Base-by-base conservation (phyloP, 305 asterid species). In the Stenogyne calaminthoides region DNA sequence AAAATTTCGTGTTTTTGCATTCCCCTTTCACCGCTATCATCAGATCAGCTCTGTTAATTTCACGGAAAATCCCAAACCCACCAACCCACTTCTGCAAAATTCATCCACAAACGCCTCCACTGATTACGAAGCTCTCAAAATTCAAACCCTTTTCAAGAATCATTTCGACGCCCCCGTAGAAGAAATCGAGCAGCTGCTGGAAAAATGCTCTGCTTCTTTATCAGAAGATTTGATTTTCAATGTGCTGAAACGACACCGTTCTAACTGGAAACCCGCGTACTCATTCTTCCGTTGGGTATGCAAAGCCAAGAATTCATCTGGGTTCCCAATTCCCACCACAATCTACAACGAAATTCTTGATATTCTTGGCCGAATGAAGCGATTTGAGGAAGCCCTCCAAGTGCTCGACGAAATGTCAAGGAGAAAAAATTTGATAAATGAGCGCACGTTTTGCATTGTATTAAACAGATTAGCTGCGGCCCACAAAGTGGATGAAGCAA, bases 351-450 rank as follows among this genome's bases (percentile, higher is more conserved):
- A 87, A 81, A 80, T 87, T 29, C 78, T 90, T 19, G 90, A 88
- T 58, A 86, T 71, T 66, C 89, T 92, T 5, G 96, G 98, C 2
- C 76, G 86, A 25, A 77, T 81, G 86, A 83, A 73, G 55, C 86
- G 81, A 25, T 85, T 92, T 36, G 85, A 72, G 0, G 88, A 88
- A 71, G 22, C 85, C 76, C 61, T 52, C 64, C 85, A 82, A 59
- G 84, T 92, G 93, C 86, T 90, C 84, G 91, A 88, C 62, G 89
- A 88, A 92, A 90, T 92, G 98, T 78, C 86, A 1, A 42, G 49
- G 47, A 86, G 89, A 74, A 77, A 72, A 46, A 64, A 58, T 7
- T 22, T 81, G 62, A 74, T 85, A 67, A 79, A 77, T 27, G 90
- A 84, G 63, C 76, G 80, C 65, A 85, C 96, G 0, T 87, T 73